Evolutionary conservation across 345 rosid species (phyloP).

Genomic region (Alliaria petiolata): DNA sequence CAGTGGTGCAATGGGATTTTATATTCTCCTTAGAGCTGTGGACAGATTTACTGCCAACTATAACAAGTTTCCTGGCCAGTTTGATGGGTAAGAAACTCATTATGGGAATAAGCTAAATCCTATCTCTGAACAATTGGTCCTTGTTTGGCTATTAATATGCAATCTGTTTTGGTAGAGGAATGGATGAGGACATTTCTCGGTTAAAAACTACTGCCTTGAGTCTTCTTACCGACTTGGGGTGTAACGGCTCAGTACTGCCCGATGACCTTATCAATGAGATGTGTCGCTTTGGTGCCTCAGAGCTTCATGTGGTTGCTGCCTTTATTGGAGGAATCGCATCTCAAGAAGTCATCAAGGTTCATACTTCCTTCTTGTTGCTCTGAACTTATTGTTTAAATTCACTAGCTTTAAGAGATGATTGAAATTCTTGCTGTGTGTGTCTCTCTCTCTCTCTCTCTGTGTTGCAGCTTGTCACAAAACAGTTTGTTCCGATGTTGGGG

Average conservation of each 20-base stretch:
- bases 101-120: not conserved
- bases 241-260: constrained; percentile 70
- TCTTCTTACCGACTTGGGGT: constrained; percentile 75
- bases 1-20: constrained; percentile 80
- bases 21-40: constrained; percentile 84
- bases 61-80: constrained; percentile 90
- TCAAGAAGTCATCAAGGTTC: constrained; percentile 93
- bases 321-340: constrained; percentile 91
- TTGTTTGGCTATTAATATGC: constrained; percentile 2
- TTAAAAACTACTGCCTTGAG: constrained; percentile 63
- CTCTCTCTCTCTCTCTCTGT: not conserved
- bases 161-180: constrained; percentile 42
- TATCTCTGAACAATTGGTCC: not conserved
- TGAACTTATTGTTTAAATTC: not conserved
- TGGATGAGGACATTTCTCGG: constrained; percentile 90
- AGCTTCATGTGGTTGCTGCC: constrained; percentile 94
- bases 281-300: constrained; percentile 95
- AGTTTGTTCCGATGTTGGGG: constrained; percentile 87
- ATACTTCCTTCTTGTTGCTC: not conserved
- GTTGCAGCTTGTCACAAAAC: constrained; percentile 81
- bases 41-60: constrained; percentile 85
- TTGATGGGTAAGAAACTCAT: constrained; percentile 67
- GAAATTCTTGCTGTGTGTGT: not conserved
- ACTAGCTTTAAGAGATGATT: not conserved
- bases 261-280: constrained; percentile 95